Evolutionary conservation across 1,139 yeast genomes (phyloP).

Genomic region (Suhomyces bokatorum): DNA sequence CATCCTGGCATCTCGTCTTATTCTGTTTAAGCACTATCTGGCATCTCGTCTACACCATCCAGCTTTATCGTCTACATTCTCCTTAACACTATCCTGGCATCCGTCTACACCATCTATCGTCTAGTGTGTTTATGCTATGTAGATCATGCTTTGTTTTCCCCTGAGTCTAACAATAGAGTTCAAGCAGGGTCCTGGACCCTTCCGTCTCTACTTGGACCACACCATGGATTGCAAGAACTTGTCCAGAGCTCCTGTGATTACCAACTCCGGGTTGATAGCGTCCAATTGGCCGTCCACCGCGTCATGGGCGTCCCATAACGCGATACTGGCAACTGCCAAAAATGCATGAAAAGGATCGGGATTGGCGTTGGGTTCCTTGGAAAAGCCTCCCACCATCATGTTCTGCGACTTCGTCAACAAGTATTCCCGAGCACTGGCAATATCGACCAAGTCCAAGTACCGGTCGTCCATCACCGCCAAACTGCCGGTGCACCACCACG

Average conservation of each 20-base stretch:
- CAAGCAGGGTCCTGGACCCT: too few species aligned
- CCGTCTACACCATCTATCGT: too few species aligned
- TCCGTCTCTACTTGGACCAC: background rate
- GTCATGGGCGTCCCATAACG: constrained; percentile 36
- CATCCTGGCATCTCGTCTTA: too few species aligned
- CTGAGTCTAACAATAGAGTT: background rate
- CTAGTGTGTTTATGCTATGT: too few species aligned
- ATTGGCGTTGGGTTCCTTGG: constrained; percentile 56
- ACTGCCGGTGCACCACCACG: constrained; percentile 82
- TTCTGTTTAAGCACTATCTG: too few species aligned
- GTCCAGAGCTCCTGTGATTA: constrained; percentile 26
- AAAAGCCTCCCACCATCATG: constrained; percentile 74
- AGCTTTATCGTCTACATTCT: too few species aligned
- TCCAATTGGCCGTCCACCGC: background rate
- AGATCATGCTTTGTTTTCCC: too few species aligned
- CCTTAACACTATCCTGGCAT: too few species aligned
- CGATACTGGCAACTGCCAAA: constrained; percentile 58
- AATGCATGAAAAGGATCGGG: constrained; percentile 77
- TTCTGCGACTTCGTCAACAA: constrained; percentile 66
- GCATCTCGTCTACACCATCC: too few species aligned
- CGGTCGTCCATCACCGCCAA: constrained; percentile 41
- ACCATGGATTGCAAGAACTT: constrained; percentile 15
- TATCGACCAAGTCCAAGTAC: constrained; percentile 36
- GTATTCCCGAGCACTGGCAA: constrained; percentile 40
- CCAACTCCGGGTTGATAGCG: constrained; percentile 18